Base-by-base conservation (phyloP, 2,329 filamentous ascomycete species). In the Beauveria sp. region DNA sequence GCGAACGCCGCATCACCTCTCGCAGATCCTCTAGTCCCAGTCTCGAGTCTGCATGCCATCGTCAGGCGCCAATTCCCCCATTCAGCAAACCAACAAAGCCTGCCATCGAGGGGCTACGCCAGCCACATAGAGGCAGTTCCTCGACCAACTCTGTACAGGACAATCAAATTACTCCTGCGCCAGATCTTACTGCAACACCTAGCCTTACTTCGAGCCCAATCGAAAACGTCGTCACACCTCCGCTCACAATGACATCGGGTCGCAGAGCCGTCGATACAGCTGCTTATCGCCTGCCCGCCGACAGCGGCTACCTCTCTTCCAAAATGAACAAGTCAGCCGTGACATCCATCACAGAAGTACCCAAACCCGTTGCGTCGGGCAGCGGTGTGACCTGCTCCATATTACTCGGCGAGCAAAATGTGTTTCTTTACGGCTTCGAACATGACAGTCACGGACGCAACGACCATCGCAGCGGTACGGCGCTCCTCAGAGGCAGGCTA, bases 401-500 rank as follows among this genome's bases (percentile, higher is more conserved):
- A 51, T 77, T 88, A 31, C 77, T 95, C 46, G 89, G 89, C 31
- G 91, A 95, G 72, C 89, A 89, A n/a, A 88, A 88, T 62, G 78
- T 95, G 26, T 95, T 91, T 69, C 77, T 95, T 40, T 86, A 88
- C 31, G 90, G 90, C 0, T 92, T 93, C 68, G 88, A 92, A 62
- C 88, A 90, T 66, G 82, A 87, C 62, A 84, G 88, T 53, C 80
- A 83, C 67, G 72, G 75, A 8, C 67, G 72, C 43, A 72, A 70
- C 51, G 82, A 85, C 12, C 81, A 83, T 2, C 67, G 77, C 72
- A 61, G 90, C 85, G 63, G 90, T 86, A 93, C 91, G 7, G 90
- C 93, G 1, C 88, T 99, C 71, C 80, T 99, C 16, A 84, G 95
- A 61, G 95, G 95, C 20, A 92, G 87, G 66, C 75, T 99, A 61